Evolutionary conservation across 2,329 filamentous ascomycete genomes (phyloP), one percentile per base, ranked within the genome.

Genomic region (Periconia macrospinosa): DNA sequence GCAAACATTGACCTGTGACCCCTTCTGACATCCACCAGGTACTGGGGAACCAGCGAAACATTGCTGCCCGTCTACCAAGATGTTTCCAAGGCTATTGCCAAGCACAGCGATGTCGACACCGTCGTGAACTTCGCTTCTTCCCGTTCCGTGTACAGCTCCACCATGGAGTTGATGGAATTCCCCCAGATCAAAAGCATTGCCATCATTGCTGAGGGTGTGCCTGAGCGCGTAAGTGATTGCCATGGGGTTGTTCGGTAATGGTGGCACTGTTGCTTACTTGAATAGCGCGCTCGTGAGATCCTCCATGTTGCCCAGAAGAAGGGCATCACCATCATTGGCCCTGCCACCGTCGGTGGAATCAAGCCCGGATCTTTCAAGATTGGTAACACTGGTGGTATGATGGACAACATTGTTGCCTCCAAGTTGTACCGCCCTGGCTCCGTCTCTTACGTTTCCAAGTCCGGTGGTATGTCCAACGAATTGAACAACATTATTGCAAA

Each of bases 331-430:
- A 99, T 99, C 78, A 97, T 99, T 74, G 94, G 94, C 63, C 94
- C 94, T 62, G 94, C 94, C 69, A 99, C 94, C 52, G 94, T 99
- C 60, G 94, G 94, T 86, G 94, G 94, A 72, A 97, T 99, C 83
- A 99, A 97, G 87, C 94, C 94, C 59, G 94, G 94, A 78, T 91
- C 90, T 77, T 99, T 93, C 90, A 99, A 97, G 87, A 99, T 99
- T 64, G 94, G 94, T 77, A 99, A 99, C 86, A 99, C 94, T 71
- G 94, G 94, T 86, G 94, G 94, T 79, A 99, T 99, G 94, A 99
- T 99, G 94, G 94, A 99, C 86, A 99, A 99, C 86, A 99, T 99
- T 72, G 94, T 99, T 62, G 92, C 94, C 68, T 97, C 94, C 77
- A 99, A 99, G 88, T 91, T 99, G 58, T 99, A 99, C 88, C 93